Conservation (phyloP, 2,329 filamentous ascomycete genomes). For the Parafenestella ontariensis region DNA sequence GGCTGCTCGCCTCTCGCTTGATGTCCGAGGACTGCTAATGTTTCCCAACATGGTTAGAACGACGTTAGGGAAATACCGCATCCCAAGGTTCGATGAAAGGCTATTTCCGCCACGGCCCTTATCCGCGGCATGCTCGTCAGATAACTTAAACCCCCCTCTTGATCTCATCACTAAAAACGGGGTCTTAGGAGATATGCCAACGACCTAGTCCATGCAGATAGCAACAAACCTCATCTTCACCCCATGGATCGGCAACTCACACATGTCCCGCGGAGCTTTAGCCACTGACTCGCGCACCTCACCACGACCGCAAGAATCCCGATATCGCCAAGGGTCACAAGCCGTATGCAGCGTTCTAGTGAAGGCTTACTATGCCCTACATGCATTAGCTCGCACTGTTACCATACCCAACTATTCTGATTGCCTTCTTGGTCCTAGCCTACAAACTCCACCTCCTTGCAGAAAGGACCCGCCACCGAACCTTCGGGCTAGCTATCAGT, state of each 20-base stretch:
- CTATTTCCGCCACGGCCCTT: not conserved
- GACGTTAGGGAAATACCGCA: not conserved
- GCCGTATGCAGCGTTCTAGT: constrained; percentile 10
- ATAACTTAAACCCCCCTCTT: not conserved
- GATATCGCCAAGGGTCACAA: constrained; percentile 19
- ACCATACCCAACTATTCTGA: constrained; percentile 28
- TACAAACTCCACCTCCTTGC: constrained; percentile 2
- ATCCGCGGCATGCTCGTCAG: not conserved
- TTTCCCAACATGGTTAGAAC: constrained; percentile 10
- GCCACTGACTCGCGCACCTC: constrained; percentile 13
- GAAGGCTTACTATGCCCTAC: constrained; percentile 17
- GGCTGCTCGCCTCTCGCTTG: constrained; percentile 12
- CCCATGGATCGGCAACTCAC: not conserved
- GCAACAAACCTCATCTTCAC: not conserved
- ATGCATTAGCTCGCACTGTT: constrained; percentile 9
- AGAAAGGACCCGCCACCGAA: constrained; percentile 9
- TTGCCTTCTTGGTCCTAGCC: constrained; percentile 19
- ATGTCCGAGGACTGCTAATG: constrained; percentile 15
- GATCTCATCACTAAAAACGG: not conserved
- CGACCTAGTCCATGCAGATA: not conserved
- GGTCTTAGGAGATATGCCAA: not conserved
- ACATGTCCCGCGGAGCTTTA: constrained; percentile 19
- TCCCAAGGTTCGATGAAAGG: not conserved
- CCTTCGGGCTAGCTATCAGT: constrained; percentile 1
- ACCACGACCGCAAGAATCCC: constrained; percentile 8